Base-by-base conservation (phyloP, 2,329 filamentous ascomycete species). In the Verruconis gallopava region DNA sequence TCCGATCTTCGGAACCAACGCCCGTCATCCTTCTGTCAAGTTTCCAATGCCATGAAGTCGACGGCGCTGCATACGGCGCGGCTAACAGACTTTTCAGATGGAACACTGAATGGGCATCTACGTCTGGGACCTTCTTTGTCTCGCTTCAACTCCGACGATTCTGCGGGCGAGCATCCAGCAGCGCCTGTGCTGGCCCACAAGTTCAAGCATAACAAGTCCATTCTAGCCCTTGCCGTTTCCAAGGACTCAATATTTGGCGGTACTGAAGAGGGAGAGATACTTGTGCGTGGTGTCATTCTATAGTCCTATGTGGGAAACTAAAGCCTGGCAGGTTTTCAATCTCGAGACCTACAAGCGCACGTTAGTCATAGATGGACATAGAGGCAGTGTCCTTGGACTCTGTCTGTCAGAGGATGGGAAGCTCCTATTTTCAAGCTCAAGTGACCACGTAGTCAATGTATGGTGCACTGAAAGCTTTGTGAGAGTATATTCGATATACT, bases 211-310 rank as follows among this genome's bases (percentile, higher is more conserved):
- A 73, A 78, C 54, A 83, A 77, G 59, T 85, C 81, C 2, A 82
- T 93, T 37, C 76, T 98, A 39, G 77, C 85, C 5, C 72, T 98
- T 43, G 84, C 79, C 3, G 76, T 94, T 18, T 86, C 85, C 44
- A 72, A 84, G 40, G 72, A 81, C 37, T 80, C 79, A 55, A 81
- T 98, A 42, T 98, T 85, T 60, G 88, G 89, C 14, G 91, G 91
- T 32, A 88, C 91, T 1, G 86, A 95, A 57, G 83, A 85, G 48
- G 91, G 91, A 47, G 85, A 95, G 64, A 93, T 98, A 47, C 71
- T 93, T 36, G 80, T 75, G 60, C 47, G 64, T 30, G n/a, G n/a
- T 21, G 14, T 15, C 18, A 35, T 5, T 14, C 4, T 33, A 6
- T 12, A 38, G 14, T 21, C 5, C 11, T 4, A 34, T 21, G 13